These are phyloP conservation scores for Suillus weaverae DNA, from an alignment of 768 basidiomycete species.

Conservation along the genomic window DNA sequence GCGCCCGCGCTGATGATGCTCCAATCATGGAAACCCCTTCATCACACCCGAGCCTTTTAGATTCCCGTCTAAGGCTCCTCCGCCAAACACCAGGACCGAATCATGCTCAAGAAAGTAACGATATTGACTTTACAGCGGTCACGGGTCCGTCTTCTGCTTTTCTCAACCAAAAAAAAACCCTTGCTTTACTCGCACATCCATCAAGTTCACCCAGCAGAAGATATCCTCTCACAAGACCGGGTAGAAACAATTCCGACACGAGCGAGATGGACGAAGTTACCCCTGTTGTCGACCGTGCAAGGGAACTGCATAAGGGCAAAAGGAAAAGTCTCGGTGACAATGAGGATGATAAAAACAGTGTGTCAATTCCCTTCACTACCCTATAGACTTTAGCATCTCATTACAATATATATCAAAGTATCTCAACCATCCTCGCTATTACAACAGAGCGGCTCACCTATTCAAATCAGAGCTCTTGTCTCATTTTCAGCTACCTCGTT, in stretches of 20 bases:
- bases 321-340: slow-evolving; percentile 67
- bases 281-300: slow-evolving; percentile 43
- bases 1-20: not conserved
- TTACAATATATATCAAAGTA: slow-evolving; percentile 15
- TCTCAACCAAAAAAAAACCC: no score
- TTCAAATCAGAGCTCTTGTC: slow-evolving; percentile 14
- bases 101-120: slow-evolving; percentile 6
- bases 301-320: slow-evolving; percentile 46
- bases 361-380: slow-evolving; percentile 23
- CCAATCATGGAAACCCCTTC: slow-evolving; percentile 19
- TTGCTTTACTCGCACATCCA: slow-evolving; percentile 41
- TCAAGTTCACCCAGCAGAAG: slow-evolving; percentile 39
- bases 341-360: slow-evolving; percentile 58
- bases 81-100: slow-evolving; percentile 21
- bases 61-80: slow-evolving; percentile 20
- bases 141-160: slow-evolving; percentile 15
- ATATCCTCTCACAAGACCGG: slow-evolving; percentile 26
- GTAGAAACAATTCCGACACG: slow-evolving; percentile 57
- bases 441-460: slow-evolving; percentile 15
- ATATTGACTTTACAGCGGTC: slow-evolving; percentile 20
- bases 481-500: slow-evolving; percentile 19
- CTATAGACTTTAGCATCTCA: slow-evolving; percentile 9
- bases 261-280: slow-evolving; percentile 56
- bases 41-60: slow-evolving; percentile 11
- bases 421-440: slow-evolving; percentile 18